Base-by-base conservation (phyloP, 768 basidiomycete species). In the Phaeotremella fagi region DNA sequence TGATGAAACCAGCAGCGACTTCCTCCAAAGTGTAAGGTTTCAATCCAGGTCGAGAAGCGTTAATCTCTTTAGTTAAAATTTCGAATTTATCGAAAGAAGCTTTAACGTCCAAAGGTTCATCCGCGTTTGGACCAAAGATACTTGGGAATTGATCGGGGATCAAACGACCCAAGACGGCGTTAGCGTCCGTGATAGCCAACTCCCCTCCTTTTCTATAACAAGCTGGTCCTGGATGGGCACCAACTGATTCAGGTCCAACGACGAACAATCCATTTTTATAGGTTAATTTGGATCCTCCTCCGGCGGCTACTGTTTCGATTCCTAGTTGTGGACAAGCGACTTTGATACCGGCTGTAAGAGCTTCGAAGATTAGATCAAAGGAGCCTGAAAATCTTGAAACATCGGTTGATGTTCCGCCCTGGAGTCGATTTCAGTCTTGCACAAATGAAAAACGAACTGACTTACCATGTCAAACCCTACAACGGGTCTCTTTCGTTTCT, bases 121-220 rank as follows among this genome's bases (percentile, higher is more conserved):
- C 49, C 9, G 53, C 60, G 11, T 48, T 41, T 3, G 54, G 45
- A 1, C 63, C 63, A 27, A 65, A 65, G 43, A 63, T 63, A 18
- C 36, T 54, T 12, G 56, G 60, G 36, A 67, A 68, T 47, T 57
- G 47, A 15, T 41, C 33, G 3, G 62, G 61, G 12, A 63, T 26
- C 14, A 67, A 52, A 5, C 62, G 59, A 15, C 65, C 65, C 25
- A 67, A 62, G 16, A 63, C 48, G 14, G 66, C 50, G 37, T 71
- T 71, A 24, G 70, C 70, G 43, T 71, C 70, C 35, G 70, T 71
- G 29, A 66, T 59, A 16, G 70, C 64, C 9, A 71, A 45, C 18
- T 55, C 54, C 3, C 65, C 65, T 4, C 61, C 65, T 41, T 67
- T 67, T 3, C 62, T 53, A 47, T 60, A 60, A 47, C 57, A 62